Evolutionary conservation across 371 early-diverging fungal species (phyloP), one percentile per base, ranked within the genome.

Genomic region (Chytridium lagenaria): DNA sequence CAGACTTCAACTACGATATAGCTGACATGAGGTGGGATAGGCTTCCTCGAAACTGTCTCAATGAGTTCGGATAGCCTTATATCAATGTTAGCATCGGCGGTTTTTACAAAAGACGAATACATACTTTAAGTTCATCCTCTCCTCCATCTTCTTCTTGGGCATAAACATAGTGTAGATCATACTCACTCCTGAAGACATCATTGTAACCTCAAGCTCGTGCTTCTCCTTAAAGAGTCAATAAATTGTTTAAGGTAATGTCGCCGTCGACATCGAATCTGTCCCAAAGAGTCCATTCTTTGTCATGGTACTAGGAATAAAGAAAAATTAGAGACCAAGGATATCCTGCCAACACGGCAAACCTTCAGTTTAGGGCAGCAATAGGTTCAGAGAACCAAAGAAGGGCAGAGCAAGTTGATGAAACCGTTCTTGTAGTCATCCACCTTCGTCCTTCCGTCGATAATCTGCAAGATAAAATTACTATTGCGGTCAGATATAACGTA

Each of bases 381-480:
- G 99, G 99, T 75, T 99, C 99, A 23, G 99, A 98, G 84, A 97
- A 96, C 23, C 98, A 88, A 99, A 93, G 92, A 99, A 97, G n/a
- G 99, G 99, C 67, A 99, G 83, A 0, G 99, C 99, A 75, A 99
- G 83, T 99, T 99, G 71, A 99, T 89, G 80, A 99, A 99, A 1
- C 97, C 98, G 83, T 99, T 99, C 91, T 97, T 99, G 90, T 91
- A 98, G 75, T 96, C 94, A 39, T 98, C 98, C 49, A 98, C 81
- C 76, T 89, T 88, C n/a, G 86, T 85, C 66, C 92, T 90, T 16
- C 89, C 90, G 70, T 90, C 93, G 73, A 93, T 85, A 38, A 95
- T 81, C 92, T 98, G 98, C 55, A 16, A 28, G n/a, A n/a, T n/a
- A n/a, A n/a, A n/a, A n/a, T n/a, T n/a, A n/a, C n/a, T n/a, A n/a